phyloP scores from a whole-genome alignment of 352 stramenopile genomes.

The Plasmopara halstedii region DNA sequence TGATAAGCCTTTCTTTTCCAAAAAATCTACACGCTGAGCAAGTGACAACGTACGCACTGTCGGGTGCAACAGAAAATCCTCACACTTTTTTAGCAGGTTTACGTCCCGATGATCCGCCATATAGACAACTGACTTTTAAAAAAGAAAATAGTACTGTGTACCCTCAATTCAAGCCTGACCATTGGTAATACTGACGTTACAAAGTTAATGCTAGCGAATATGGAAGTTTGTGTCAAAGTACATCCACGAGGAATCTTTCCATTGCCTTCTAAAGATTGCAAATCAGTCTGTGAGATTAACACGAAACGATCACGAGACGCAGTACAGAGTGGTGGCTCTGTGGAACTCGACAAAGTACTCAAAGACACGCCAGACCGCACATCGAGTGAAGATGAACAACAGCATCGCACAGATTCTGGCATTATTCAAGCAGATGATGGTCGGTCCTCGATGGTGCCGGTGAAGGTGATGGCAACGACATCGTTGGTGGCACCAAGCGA shows the following conservation, averaged over 20 bases:
- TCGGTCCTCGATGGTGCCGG: not conserved
- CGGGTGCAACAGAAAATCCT: slow-evolving; percentile 64
- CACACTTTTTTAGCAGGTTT: slow-evolving; percentile 47
- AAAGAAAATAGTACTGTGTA: not conserved
- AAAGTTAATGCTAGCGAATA: not conserved
- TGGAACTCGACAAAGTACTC: not conserved
- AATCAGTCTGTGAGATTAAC: not conserved
- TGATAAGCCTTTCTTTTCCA: slow-evolving; percentile 67
- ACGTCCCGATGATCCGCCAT: slow-evolving; percentile 19
- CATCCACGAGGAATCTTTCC: not conserved
- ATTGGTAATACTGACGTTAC: not conserved
- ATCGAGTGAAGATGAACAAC: slow-evolving; percentile 16
- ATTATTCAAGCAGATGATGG: not conserved
- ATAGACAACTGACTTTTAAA: not conserved
- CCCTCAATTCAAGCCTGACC: not conserved
- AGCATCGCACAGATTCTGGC: not conserved
- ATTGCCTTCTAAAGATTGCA: not conserved
- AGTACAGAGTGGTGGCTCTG: slow-evolving; percentile 10
- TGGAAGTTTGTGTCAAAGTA: not conserved
- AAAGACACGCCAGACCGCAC: slow-evolving; percentile 11
- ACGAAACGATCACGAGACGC: slow-evolving; percentile 1
- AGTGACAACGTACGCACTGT: slow-evolving; percentile 53
- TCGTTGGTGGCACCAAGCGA: not conserved
- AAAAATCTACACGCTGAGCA: slow-evolving; percentile 62
- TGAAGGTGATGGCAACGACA: not conserved